These are phyloP conservation scores for Erythrobasidium hasegawianum DNA, from an alignment of 1,284 basidiomycete genomes.

Conservation along the genomic window DNA sequence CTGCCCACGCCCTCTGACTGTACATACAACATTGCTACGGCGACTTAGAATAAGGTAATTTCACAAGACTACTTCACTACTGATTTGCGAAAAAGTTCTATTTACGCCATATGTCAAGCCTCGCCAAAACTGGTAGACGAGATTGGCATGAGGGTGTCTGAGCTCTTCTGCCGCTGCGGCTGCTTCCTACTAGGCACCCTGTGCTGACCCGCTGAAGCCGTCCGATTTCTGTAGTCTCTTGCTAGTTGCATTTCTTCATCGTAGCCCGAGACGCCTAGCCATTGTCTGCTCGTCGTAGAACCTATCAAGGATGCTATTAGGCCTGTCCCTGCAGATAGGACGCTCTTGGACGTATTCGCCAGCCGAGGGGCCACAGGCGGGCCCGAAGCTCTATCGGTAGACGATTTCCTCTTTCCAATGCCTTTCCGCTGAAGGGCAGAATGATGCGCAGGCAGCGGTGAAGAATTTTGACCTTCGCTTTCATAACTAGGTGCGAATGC, in stretches of 20 bases:
- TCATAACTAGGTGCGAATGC: background rate
- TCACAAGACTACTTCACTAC: no score
- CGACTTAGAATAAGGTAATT: no score
- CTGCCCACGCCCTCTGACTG: no score
- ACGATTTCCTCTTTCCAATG: constrained; percentile 2
- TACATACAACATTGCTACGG: no score
- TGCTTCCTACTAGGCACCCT: background rate
- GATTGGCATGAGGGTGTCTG: background rate
- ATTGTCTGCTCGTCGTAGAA: constrained; percentile 3
- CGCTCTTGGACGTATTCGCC: background rate
- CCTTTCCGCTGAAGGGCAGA: background rate
- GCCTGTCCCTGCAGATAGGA: constrained; percentile 18
- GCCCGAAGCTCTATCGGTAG: background rate
- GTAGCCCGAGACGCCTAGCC: constrained; percentile 15
- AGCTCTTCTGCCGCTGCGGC: background rate
- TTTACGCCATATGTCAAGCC: no score
- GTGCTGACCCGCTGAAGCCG: background rate
- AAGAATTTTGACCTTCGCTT: background rate
- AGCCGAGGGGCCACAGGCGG: constrained; percentile 1
- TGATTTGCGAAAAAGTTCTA: no score
- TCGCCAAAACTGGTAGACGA: no score
- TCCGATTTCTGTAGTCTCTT: constrained; percentile 9
- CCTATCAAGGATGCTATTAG: constrained; percentile 14
- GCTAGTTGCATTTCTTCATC: constrained; percentile 33
- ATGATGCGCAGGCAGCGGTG: background rate